Evolutionary conservation across 1,284 basidiomycete genomes (phyloP).

Genomic region (Apiotrichum brassicae): DNA sequence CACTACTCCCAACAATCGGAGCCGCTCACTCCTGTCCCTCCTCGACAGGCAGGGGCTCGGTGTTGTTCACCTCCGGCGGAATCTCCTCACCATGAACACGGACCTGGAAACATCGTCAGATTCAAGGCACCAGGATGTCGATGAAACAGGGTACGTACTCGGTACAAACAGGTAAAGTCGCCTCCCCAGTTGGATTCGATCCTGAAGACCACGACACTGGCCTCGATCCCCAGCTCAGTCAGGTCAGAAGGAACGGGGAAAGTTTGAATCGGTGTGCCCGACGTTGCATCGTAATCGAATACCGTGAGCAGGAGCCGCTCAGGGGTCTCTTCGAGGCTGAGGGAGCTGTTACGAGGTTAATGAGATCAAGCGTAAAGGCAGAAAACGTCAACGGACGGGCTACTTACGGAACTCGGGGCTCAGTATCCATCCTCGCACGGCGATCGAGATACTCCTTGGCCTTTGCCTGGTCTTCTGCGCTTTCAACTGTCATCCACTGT

Average conservation of each 20-base stretch:
- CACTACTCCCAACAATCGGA: no score
- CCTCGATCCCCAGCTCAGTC: constrained; percentile 63
- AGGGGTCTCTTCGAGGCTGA: constrained; percentile 1
- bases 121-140: not conserved
- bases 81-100: constrained; percentile 1
- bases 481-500: constrained; percentile 76
- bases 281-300: constrained; percentile 71
- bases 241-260: constrained; percentile 69
- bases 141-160: constrained; percentile 50
- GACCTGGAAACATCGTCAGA: not conserved
- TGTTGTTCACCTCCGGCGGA: not conserved
- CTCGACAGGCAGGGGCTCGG: not conserved
- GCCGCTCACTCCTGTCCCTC: not conserved
- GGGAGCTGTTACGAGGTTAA: constrained; percentile 15
- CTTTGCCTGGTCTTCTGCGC: constrained; percentile 60
- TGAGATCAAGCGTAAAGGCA: constrained; percentile 25
- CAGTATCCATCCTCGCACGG: not conserved
- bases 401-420: not conserved
- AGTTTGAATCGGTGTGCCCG: constrained; percentile 69
- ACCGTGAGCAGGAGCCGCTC: constrained; percentile 59
- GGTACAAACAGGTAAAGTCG: constrained; percentile 83
- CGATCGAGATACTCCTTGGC: constrained; percentile 44
- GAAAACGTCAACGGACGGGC: not conserved
- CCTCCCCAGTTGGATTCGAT: constrained; percentile 83
- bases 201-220: constrained; percentile 70